phyloP scores from a whole-genome alignment of 2,329 filamentous ascomycete species.

The Stagonosporopsis vannaccii region DNA sequence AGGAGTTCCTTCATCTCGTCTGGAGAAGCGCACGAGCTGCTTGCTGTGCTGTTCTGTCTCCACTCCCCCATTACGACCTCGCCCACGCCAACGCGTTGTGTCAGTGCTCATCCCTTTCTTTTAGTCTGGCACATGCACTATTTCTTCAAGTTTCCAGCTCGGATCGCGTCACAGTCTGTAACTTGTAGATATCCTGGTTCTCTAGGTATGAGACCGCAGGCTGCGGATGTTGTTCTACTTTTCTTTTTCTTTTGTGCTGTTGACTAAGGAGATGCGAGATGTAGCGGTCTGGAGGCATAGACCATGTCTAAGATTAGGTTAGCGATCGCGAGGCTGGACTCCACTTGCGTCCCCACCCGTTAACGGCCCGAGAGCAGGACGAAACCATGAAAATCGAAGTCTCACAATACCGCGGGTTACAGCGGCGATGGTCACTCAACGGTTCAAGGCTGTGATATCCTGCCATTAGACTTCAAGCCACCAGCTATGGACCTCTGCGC shows the following conservation, averaged over 20 bases:
- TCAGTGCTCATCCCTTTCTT: constrained; percentile 12
- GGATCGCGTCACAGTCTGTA: no score
- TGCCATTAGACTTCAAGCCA: background rate
- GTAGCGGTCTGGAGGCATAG: constrained; percentile 17
- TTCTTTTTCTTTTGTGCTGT: background rate
- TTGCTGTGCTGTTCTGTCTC: constrained; percentile 11
- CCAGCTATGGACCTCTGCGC: background rate
- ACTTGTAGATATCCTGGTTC: background rate
- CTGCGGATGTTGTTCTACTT: background rate
- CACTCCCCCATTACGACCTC: background rate
- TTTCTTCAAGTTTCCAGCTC: no score
- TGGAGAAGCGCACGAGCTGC: constrained; percentile 17
- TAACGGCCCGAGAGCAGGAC: background rate
- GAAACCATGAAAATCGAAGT: background rate
- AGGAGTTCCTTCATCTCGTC: constrained; percentile 13
- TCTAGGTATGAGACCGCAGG: background rate
- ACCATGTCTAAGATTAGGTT: constrained; percentile 12
- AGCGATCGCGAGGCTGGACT: constrained; percentile 6
- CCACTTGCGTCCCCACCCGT: constrained; percentile 1
- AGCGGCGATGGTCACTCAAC: background rate
- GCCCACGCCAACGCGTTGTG: background rate
- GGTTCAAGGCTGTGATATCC: background rate
- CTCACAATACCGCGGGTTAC: background rate
- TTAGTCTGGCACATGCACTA: no score
- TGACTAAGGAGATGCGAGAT: background rate